Evolutionary conservation across 352 stramenopile genomes (phyloP).

Genomic region (Pythium diclinum): DNA sequence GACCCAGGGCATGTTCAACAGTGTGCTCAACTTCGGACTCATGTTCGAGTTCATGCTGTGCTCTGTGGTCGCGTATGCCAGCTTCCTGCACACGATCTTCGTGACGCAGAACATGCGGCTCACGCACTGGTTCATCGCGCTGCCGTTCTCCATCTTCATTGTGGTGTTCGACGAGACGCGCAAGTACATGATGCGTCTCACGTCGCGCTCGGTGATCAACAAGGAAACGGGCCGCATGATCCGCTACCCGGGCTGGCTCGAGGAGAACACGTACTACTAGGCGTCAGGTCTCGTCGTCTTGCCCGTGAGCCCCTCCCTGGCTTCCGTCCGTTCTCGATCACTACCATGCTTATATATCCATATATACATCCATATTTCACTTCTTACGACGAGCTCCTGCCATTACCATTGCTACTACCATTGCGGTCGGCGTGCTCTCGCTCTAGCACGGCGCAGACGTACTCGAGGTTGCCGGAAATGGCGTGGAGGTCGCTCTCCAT

Average conservation of each 20-base stretch:
- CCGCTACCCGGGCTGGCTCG: conserved; percentile 62
- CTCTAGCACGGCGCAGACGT: conserved; percentile 64
- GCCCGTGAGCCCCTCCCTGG: no score
- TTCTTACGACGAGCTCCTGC: background rate
- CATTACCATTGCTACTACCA: conserved; percentile 1
- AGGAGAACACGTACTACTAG: conserved; percentile 84
- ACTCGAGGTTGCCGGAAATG: conserved; percentile 66
- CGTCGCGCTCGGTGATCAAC: conserved; percentile 52
- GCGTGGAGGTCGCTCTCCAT: conserved; percentile 47
- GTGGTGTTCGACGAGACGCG: conserved; percentile 85
- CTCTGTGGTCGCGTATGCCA: conserved; percentile 60
- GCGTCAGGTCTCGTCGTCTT: no score
- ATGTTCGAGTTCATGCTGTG: conserved; percentile 75
- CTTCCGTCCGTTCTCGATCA: background rate
- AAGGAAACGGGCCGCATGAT: conserved; percentile 49
- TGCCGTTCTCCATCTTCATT: conserved; percentile 82
- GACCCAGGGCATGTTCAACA: conserved; percentile 86
- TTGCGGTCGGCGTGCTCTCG: conserved; percentile 16
- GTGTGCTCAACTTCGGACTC: conserved; percentile 85
- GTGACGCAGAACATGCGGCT: conserved; percentile 73
- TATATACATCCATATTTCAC: background rate
- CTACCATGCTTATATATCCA: background rate
- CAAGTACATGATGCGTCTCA: conserved; percentile 83
- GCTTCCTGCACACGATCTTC: conserved; percentile 64
- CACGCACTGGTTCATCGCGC: conserved; percentile 78